Evolutionary conservation across 768 basidiomycete species (phyloP).

Genomic region (Lentinula raphanica): DNA sequence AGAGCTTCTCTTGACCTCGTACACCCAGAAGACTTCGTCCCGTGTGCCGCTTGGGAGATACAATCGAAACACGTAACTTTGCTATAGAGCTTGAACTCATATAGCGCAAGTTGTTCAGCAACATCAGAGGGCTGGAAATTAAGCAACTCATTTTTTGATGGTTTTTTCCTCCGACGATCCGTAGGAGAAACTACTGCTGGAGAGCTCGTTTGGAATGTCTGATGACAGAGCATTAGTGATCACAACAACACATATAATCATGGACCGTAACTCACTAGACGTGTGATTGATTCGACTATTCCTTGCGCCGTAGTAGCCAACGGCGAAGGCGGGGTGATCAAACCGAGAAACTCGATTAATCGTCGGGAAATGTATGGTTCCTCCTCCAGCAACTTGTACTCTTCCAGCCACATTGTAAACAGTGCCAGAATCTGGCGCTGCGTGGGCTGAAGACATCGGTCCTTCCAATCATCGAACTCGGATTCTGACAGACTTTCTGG

Average conservation of each 20-base stretch:
- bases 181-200: conserved; percentile 16
- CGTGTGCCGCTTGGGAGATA: conserved; percentile 51
- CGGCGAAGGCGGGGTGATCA: conserved; percentile 32
- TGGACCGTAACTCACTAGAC: conserved; percentile 43
- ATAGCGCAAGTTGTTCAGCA: conserved; percentile 77
- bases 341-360: conserved; percentile 50
- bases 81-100: conserved; percentile 65
- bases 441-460: conserved; percentile 54
- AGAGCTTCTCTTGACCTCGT: conserved; percentile 16
- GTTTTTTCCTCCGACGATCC: conserved; percentile 38
- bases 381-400: conserved; percentile 57
- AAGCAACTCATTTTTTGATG: conserved; percentile 55
- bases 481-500: conserved; percentile 43
- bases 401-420: conserved; percentile 57
- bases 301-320: conserved; percentile 41
- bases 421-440: conserved; percentile 56
- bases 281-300: conserved; percentile 48
- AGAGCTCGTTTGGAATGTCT: conserved; percentile 38
- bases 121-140: conserved; percentile 64
- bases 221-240: conserved; percentile 3
- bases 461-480: conserved; percentile 63
- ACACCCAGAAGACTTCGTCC: conserved; percentile 29
- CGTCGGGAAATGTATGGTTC: conserved; percentile 56
- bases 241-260: conserved; percentile 3
- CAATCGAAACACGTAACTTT: conserved; percentile 73